Evolutionary conservation across 352 stramenopile species (phyloP).

Genomic region (Phytophthora ramorum): DNA sequence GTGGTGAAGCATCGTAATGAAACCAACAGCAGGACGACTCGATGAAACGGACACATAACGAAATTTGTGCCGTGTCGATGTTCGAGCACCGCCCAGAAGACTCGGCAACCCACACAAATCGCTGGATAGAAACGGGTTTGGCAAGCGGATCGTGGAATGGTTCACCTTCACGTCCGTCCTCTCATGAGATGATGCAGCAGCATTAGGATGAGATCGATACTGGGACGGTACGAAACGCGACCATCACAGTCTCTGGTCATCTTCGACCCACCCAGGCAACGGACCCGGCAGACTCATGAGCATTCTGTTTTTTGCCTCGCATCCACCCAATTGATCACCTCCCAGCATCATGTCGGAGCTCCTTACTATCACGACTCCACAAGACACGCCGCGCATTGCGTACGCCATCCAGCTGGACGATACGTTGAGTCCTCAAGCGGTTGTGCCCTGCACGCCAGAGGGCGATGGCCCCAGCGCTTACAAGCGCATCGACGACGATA

Average conservation of each 20-base stretch:
- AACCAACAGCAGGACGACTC: background rate
- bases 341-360: constrained; percentile 23
- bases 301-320: constrained; percentile 25
- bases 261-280: background rate
- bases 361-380: constrained; percentile 18
- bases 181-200: constrained; percentile 11
- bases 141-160: constrained; percentile 7
- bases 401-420: constrained; percentile 37
- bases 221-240: background rate
- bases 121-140: constrained; percentile 4
- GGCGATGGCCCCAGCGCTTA: constrained; percentile 23
- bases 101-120: background rate
- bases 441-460: constrained; percentile 23
- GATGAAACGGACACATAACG: constrained; percentile 3
- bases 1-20: background rate
- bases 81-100: background rate
- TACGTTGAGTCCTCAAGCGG: constrained; percentile 12
- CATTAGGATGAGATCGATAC: background rate
- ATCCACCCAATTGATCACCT: constrained; percentile 3
- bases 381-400: constrained; percentile 16
- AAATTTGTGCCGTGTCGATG: constrained; percentile 1
- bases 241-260: background rate
- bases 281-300: background rate
- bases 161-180: background rate
- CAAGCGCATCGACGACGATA: constrained; percentile 35